Percentiles rank a stretch among this genome's conserved stretches.
These are phyloP conservation scores for Picea abies DNA, from an alignment of 83 land plant genomes.

Conservation along the genomic window DNA sequence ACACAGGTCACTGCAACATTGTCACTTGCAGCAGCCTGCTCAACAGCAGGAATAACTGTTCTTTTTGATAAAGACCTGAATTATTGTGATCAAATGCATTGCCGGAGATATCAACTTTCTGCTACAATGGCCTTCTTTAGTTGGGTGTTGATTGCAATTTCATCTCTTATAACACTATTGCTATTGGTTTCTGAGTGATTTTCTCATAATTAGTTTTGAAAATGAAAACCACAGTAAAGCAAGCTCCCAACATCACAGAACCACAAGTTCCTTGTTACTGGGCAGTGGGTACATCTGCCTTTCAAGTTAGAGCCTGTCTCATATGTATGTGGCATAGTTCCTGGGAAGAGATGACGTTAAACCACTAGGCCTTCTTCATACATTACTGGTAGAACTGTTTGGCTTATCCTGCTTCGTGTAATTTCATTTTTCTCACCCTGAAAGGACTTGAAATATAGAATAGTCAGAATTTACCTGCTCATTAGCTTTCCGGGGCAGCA, in stretches of 20 bases:
- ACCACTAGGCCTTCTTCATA: not conserved
- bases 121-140: constrained; percentile 45
- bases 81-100: constrained; percentile 35
- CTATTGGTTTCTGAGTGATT: constrained; percentile 39
- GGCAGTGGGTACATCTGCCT: not conserved
- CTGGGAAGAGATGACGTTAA: not conserved
- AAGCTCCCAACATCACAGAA: not conserved
- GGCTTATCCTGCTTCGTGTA: constrained; percentile 1
- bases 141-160: constrained; percentile 42
- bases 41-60: constrained; percentile 54
- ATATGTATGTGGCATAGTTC: constrained; percentile 5
- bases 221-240: not conserved
- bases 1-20: constrained; percentile 53
- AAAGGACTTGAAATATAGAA: constrained; percentile 4
- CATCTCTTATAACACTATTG: constrained; percentile 57
- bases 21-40: constrained; percentile 66
- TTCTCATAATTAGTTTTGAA: not conserved
- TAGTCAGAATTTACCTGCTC: constrained; percentile 6
- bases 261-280: not conserved
- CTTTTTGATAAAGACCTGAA: constrained; percentile 44
- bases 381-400: not conserved
- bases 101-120: constrained; percentile 41
- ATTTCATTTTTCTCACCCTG: not conserved
- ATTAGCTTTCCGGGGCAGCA: not conserved
- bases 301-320: constrained; percentile 3